Conservation (phyloP, 1,139 yeast genomes). For the Pichia sp. region DNA sequence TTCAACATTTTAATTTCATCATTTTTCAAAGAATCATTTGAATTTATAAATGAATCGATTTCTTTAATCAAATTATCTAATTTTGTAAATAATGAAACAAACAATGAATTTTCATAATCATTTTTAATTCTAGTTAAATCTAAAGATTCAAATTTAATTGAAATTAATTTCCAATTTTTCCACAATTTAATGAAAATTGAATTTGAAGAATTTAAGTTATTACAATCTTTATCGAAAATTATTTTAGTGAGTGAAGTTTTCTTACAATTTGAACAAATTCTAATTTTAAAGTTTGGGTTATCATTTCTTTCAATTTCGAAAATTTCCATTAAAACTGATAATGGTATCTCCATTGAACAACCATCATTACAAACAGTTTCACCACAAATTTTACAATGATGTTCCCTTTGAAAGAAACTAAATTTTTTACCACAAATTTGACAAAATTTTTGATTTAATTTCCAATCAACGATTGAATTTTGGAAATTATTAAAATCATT, state of each 20-base stretch:
- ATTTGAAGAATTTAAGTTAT: slow-evolving; percentile 14
- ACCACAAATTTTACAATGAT: slow-evolving; percentile 66
- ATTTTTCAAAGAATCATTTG: background rate
- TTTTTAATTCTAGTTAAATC: slow-evolving; percentile 20
- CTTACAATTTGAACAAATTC: slow-evolving; percentile 69
- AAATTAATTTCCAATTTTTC: slow-evolving; percentile 32
- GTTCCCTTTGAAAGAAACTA: slow-evolving; percentile 48
- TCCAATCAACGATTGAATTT: slow-evolving; percentile 61
- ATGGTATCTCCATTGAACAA: slow-evolving; percentile 72
- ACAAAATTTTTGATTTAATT: slow-evolving; percentile 52
- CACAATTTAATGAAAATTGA: slow-evolving; percentile 29
- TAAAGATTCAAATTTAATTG: slow-evolving; percentile 31
- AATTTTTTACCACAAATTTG: slow-evolving; percentile 56
- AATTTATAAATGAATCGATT: slow-evolving; percentile 10
- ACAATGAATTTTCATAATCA: slow-evolving; percentile 7
- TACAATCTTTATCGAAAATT: slow-evolving; percentile 38
- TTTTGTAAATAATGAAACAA: slow-evolving; percentile 16
- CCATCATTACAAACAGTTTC: slow-evolving; percentile 70
- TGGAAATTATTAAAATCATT: slow-evolving; percentile 31
- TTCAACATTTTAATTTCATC: slow-evolving; percentile 34
- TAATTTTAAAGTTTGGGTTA: slow-evolving; percentile 21
- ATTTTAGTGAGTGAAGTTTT: slow-evolving; percentile 50
- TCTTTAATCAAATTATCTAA: slow-evolving; percentile 20
- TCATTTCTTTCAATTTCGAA: background rate
- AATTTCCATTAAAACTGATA: slow-evolving; percentile 34